Percentiles rank a stretch among this genome's conserved stretches.
phyloP scores from a whole-genome alignment of 2,329 filamentous ascomycete genomes.

The Paramyrothecium sp. region DNA sequence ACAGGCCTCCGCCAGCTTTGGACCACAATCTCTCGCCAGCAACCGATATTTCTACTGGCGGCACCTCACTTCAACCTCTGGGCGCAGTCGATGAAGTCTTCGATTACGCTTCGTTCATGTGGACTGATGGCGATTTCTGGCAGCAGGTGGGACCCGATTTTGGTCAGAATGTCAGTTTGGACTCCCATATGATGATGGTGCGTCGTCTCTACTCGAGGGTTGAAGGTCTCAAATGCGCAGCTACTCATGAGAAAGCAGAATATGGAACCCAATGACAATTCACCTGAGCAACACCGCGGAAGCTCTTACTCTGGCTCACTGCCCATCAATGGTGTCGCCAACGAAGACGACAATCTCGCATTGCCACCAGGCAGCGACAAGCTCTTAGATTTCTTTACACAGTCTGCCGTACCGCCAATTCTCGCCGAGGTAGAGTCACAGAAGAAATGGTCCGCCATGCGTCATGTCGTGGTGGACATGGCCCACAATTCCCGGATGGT shows the following conservation, averaged over 20 bases:
- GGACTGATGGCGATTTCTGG: conserved; percentile 36
- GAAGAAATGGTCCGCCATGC: conserved; percentile 48
- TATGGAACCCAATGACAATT: neutral
- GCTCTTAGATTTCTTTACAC: conserved; percentile 47
- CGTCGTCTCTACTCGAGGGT: neutral
- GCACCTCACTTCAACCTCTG: conserved; percentile 19
- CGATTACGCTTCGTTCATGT: conserved; percentile 48
- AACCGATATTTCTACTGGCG: conserved; percentile 23
- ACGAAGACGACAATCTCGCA: conserved; percentile 5
- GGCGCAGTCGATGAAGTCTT: conserved; percentile 41
- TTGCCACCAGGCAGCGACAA: conserved; percentile 17
- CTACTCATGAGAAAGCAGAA: neutral
- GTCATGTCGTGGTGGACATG: conserved; percentile 47
- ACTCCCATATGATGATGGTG: conserved; percentile 17
- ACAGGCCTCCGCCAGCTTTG: conserved; percentile 4
- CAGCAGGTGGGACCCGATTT: conserved; percentile 25
- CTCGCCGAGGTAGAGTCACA: conserved; percentile 52
- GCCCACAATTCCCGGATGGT: conserved; percentile 45
- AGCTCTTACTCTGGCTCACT: neutral
- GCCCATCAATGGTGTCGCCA: conserved; percentile 2
- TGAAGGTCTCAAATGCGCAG: too few species aligned
- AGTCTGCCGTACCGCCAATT: conserved; percentile 49
- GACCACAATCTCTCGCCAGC: conserved; percentile 23
- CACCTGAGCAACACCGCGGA: neutral
- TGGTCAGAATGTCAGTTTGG: conserved; percentile 18